These are phyloP conservation scores for Lactarius quietus DNA, from an alignment of 768 basidiomycete genomes.

Conservation along the genomic window DNA sequence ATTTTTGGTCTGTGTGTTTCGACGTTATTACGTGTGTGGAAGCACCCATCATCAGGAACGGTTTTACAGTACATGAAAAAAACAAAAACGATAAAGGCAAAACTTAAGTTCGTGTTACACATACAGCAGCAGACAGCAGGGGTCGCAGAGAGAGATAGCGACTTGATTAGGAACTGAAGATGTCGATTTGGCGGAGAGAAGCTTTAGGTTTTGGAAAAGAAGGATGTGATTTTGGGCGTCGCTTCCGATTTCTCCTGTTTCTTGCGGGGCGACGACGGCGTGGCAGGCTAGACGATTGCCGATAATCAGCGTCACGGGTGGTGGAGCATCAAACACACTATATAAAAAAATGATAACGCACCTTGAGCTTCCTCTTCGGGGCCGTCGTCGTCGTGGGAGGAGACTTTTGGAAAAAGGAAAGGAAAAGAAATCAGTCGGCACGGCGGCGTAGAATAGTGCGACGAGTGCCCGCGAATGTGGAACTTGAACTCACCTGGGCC, in stretches of 20 bases:
- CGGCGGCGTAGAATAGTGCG: too few species aligned
- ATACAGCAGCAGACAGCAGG: background rate
- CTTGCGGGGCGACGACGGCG: slow-evolving; percentile 11
- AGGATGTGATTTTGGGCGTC: slow-evolving; percentile 26
- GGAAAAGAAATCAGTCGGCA: background rate
- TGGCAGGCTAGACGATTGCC: background rate
- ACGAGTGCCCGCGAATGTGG: too few species aligned
- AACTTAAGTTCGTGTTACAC: background rate
- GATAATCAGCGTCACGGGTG: background rate
- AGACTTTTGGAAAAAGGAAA: background rate
- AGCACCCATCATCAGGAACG: background rate
- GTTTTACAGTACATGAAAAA: too few species aligned
- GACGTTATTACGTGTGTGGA: background rate
- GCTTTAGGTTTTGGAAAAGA: slow-evolving; percentile 18
- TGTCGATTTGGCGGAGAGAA: background rate
- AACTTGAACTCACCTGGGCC: background rate
- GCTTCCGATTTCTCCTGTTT: slow-evolving; percentile 15
- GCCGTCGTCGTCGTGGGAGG: background rate
- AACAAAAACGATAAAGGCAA: background rate
- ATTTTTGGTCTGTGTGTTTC: background rate
- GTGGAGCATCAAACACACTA: too few species aligned
- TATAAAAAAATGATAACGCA: background rate
- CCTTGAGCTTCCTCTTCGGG: background rate
- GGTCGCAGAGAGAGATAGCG: background rate
- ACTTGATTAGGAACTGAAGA: background rate